Base-by-base conservation (phyloP, 2,329 filamentous ascomycete genomes). In the Helminthosporium solani region DNA sequence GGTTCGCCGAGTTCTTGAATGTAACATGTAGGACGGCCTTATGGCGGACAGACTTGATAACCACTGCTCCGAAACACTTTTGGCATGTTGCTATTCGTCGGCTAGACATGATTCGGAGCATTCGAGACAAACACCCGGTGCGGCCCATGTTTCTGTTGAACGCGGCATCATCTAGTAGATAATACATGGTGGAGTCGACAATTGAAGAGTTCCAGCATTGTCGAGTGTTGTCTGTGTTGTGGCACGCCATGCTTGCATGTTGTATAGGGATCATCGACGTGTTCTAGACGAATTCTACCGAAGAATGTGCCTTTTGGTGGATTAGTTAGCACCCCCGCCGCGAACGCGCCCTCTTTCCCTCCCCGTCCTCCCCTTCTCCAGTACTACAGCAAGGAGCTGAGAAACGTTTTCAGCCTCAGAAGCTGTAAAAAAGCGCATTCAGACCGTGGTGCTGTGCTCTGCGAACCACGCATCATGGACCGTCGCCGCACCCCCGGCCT, bases 401-500 rank as follows among this genome's bases (percentile, higher is more conserved):
- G n/a, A n/a, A n/a, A n/a, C n/a, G n/a, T n/a, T n/a, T n/a, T n/a
- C n/a, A n/a, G 30, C 12, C 30, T 14, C 30, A 33, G 12, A 16
- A 33, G 30, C 30, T n/a, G n/a, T n/a, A n/a, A n/a, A n/a, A n/a
- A n/a, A n/a, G n/a, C n/a, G n/a, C n/a, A n/a, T n/a, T n/a, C n/a
- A n/a, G n/a, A n/a, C n/a, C n/a, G n/a, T n/a, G n/a, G n/a, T n/a
- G 25, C 25, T 27, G 25, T 7, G 25, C 25, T 31, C 28, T 12
- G 28, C 28, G 14, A 31, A 12, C n/a, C 40, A 18, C 25, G 40
- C 50, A 50, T 42, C 23, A 76, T 76, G 74, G 66, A 73, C 48
- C 72, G 68, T 47, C 85, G 87, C 61, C 89, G 89, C 73, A 90
- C 90, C 54, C 90, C 96, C 50, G 92, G 92, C 63, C 84, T 97